Evolutionary conservation across 192 early-diverging fungal species (phyloP).

Genomic region (Coemansia sp.): DNA sequence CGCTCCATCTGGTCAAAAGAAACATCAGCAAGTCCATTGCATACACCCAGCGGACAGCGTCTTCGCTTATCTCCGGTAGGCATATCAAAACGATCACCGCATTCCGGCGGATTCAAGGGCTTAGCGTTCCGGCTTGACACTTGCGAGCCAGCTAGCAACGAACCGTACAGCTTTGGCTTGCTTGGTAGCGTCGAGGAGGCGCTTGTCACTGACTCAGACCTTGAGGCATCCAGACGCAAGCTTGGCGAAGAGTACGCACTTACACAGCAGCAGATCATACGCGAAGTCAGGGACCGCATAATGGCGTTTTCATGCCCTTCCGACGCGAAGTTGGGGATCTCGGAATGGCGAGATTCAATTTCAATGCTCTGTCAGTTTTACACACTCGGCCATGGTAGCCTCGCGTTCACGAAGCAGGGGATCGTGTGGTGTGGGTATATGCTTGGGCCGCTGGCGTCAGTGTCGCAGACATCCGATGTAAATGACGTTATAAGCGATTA

Average conservation of each 20-base stretch:
- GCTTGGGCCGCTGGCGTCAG: constrained; percentile 28
- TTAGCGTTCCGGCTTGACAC: not conserved
- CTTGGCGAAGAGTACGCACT: constrained; percentile 32
- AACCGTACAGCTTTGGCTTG: constrained; percentile 6
- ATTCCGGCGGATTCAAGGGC: not conserved
- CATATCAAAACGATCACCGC: not conserved
- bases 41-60: constrained; percentile 15
- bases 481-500: not conserved
- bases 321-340: not conserved
- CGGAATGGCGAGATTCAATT: constrained; percentile 16
- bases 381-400: constrained; percentile 38
- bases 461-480: constrained; percentile 3
- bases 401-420: constrained; percentile 11
- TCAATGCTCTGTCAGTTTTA: constrained; percentile 48
- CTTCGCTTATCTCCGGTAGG: constrained; percentile 3
- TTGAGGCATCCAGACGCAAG: constrained; percentile 38
- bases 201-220: constrained; percentile 32
- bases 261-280: constrained; percentile 50
- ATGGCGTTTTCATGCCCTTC: constrained; percentile 11
- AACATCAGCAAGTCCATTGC: constrained; percentile 12
- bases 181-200: constrained; percentile 49
- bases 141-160: not conserved
- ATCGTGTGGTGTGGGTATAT: constrained; percentile 26
- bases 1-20: constrained; percentile 23
- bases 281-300: constrained; percentile 38